These are phyloP conservation scores for Colletotrichum euphorbiae DNA, from an alignment of 2,329 filamentous ascomycete genomes.

Conservation along the genomic window DNA sequence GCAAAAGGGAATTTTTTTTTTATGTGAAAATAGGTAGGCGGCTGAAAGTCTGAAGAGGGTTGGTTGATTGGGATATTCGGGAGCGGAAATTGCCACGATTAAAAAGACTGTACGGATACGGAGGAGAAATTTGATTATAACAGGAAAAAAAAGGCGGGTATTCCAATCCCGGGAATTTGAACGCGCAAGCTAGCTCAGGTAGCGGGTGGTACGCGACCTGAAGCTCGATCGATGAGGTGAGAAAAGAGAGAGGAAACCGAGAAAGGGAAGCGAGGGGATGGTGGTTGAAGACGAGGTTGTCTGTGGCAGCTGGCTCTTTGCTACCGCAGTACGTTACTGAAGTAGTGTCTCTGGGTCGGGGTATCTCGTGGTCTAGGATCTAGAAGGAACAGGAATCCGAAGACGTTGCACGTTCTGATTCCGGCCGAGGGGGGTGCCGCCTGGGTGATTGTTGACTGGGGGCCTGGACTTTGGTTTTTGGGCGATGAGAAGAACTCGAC, in stretches of 20 bases:
- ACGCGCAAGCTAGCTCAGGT: no score
- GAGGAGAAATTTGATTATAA: slow-evolving; percentile 32
- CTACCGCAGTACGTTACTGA: no score
- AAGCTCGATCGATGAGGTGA: not conserved
- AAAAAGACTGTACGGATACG: slow-evolving; percentile 12
- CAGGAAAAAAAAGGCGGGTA: slow-evolving; percentile 37
- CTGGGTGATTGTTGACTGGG: slow-evolving; percentile 8
- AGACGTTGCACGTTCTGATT: slow-evolving; percentile 20
- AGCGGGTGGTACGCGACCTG: no score
- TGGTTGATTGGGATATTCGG: not conserved
- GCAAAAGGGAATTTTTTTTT: no score
- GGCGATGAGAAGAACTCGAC: slow-evolving; percentile 6
- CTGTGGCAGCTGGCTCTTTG: no score
- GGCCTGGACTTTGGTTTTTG: not conserved
- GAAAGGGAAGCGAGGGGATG: not conserved
- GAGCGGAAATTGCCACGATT: slow-evolving; percentile 32
- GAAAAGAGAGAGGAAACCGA: not conserved
- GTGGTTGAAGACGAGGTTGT: slow-evolving; percentile 15
- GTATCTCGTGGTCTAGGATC: no score
- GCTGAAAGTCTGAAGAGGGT: not conserved
- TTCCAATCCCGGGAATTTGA: slow-evolving; percentile 1
- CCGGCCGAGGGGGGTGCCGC: slow-evolving; percentile 14
- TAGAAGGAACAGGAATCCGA: no score
- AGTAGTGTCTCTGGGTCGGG: no score
- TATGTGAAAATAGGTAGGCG: slow-evolving; percentile 2